Evolutionary conservation across 2,329 filamentous ascomycete genomes (phyloP).

Genomic region (Fusarium nisikadoi): DNA sequence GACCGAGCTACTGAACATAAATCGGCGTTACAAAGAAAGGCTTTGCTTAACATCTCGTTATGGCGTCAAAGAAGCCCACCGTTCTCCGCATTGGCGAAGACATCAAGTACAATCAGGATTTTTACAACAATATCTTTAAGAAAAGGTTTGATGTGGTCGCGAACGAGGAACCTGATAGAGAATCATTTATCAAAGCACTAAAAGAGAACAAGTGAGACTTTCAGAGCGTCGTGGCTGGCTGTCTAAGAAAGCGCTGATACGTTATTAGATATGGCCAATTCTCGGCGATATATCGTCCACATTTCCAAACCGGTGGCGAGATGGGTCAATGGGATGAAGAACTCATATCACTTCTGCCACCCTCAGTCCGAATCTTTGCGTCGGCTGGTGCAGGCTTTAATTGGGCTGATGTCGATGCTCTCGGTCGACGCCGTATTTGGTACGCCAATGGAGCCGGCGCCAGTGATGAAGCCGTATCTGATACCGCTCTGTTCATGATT

Average conservation of each 20-base stretch:
- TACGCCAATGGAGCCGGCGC: conserved; percentile 57
- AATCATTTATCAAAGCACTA: conserved; percentile 54
- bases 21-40: not conserved
- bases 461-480: conserved; percentile 56
- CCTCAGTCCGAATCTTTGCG: conserved; percentile 66
- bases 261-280: conserved; percentile 37
- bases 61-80: conserved; percentile 28
- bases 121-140: conserved; percentile 52
- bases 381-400: conserved; percentile 71
- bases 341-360: conserved; percentile 63
- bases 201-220: conserved; percentile 46
- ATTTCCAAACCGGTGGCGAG: conserved; percentile 70
- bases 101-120: conserved; percentile 59
- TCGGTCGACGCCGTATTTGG: conserved; percentile 53
- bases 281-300: conserved; percentile 63
- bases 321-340: conserved; percentile 71
- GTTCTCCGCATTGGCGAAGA: conserved; percentile 53
- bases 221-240: rapidly evolving
- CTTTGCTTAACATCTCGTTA: not conserved
- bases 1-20: too few relatives aligned
- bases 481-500: conserved; percentile 56
- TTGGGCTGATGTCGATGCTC: conserved; percentile 66
- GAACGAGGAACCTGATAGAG: conserved; percentile 50
- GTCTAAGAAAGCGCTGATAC: not conserved
- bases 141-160: conserved; percentile 54